These are phyloP conservation scores for Corynespora cassiicola DNA, from an alignment of 2,329 filamentous ascomycete species.

Conservation along the genomic window DNA sequence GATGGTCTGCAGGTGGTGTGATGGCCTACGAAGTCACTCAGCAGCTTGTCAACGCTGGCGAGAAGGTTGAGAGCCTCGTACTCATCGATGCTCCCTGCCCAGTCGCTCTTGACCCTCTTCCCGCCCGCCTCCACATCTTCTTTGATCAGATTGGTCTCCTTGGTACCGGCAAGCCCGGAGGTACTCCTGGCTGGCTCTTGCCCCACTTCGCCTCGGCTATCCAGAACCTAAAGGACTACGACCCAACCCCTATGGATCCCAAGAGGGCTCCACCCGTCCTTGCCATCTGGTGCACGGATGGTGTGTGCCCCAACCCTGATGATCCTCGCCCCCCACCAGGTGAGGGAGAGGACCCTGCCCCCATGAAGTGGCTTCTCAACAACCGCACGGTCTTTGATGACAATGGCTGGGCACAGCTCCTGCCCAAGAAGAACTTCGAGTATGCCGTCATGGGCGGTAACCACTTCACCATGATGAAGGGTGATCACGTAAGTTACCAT, in stretches of 20 bases:
- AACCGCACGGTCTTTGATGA: constrained; percentile 75
- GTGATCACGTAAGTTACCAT: constrained; percentile 52
- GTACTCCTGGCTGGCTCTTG: constrained; percentile 75
- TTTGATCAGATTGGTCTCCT: constrained; percentile 76
- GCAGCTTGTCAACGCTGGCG: constrained; percentile 55
- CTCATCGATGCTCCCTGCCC: constrained; percentile 62
- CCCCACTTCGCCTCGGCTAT: constrained; percentile 76
- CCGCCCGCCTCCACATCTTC: constrained; percentile 70
- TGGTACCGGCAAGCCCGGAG: constrained; percentile 64
- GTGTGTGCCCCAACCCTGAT: constrained; percentile 71
- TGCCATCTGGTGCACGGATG: constrained; percentile 75
- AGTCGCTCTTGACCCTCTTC: constrained; percentile 57
- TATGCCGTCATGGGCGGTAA: constrained; percentile 74
- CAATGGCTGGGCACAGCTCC: constrained; percentile 73
- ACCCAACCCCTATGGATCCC: constrained; percentile 67
- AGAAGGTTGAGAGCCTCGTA: constrained; percentile 58
- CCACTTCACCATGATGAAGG: constrained; percentile 80
- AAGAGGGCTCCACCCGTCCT: constrained; percentile 67
- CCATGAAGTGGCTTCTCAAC: constrained; percentile 72
- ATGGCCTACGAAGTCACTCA: constrained; percentile 60
- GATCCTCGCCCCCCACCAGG: constrained; percentile 71
- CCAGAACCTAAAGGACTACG: constrained; percentile 72
- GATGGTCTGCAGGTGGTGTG: constrained; percentile 64
- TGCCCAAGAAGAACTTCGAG: constrained; percentile 67
- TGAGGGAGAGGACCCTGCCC: constrained; percentile 60